Percentiles rank a stretch among this genome's conserved stretches.
phyloP scores from a whole-genome alignment of 2,329 filamentous ascomycete species.

The Scytalidium lignicola region DNA sequence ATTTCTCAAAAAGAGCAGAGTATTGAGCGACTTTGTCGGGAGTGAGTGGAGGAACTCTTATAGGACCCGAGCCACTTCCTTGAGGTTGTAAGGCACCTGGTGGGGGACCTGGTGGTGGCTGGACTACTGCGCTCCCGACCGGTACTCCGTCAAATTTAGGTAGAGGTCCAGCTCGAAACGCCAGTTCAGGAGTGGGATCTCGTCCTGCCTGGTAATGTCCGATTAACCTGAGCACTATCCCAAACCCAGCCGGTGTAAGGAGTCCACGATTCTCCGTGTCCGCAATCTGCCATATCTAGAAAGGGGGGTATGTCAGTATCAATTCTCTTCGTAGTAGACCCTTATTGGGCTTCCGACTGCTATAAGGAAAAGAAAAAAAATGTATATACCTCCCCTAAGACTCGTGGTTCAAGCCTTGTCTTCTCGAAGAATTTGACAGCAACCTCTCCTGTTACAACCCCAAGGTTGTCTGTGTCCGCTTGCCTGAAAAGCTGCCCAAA shows the following conservation, averaged over 20 bases:
- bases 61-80: slow-evolving; percentile 57
- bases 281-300: slow-evolving; percentile 98
- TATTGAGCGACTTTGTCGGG: slow-evolving; percentile 90
- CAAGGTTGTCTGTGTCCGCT: slow-evolving; percentile 85
- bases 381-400: slow-evolving; percentile 73
- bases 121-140: slow-evolving; percentile 37
- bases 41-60: slow-evolving; percentile 83
- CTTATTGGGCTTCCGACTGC: not conserved
- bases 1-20: slow-evolving; percentile 83
- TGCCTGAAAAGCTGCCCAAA: slow-evolving; percentile 92
- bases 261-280: slow-evolving; percentile 95
- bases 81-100: slow-evolving; percentile 46
- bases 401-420: slow-evolving; percentile 78
- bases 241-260: slow-evolving; percentile 87
- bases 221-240: slow-evolving; percentile 87
- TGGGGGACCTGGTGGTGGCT: slow-evolving; percentile 41
- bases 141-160: slow-evolving; percentile 76
- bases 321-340: not conserved
- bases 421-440: slow-evolving; percentile 98
- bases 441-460: slow-evolving; percentile 91
- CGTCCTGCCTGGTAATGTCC: slow-evolving; percentile 89
- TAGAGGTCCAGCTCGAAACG: slow-evolving; percentile 79
- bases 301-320: slow-evolving; percentile 17
- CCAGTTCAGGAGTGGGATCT: slow-evolving; percentile 74
- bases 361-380: not conserved